phyloP scores from a whole-genome alignment of 345 rosid species.

The Linum trigynum region DNA sequence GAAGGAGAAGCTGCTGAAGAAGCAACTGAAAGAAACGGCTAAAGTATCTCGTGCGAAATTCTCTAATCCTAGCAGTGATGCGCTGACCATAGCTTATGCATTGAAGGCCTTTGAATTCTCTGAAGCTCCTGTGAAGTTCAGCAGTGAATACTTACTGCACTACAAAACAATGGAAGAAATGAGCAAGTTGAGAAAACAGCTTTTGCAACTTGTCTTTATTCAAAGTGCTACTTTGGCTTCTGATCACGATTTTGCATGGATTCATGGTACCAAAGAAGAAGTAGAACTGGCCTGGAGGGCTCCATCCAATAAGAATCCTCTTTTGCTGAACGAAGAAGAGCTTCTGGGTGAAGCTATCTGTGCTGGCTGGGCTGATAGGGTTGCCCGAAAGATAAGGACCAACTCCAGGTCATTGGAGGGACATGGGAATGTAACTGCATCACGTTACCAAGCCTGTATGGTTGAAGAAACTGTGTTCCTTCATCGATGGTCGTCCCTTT shows the following conservation, averaged over 20 bases:
- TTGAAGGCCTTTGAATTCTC: slow-evolving; percentile 69
- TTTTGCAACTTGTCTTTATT: slow-evolving; percentile 58
- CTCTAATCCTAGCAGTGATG: slow-evolving; percentile 75
- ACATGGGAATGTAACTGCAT: slow-evolving; percentile 39
- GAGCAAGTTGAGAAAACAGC: slow-evolving; percentile 79
- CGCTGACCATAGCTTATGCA: slow-evolving; percentile 58
- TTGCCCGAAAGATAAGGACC: slow-evolving; percentile 49
- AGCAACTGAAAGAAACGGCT: slow-evolving; percentile 44
- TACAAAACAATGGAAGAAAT: slow-evolving; percentile 86
- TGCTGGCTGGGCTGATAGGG: slow-evolving; percentile 97
- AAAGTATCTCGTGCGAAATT: slow-evolving; percentile 50
- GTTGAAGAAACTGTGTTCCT: slow-evolving; percentile 67
- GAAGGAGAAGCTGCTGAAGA: slow-evolving; percentile 45
- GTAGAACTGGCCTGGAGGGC: slow-evolving; percentile 64
- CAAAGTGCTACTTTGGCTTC: slow-evolving; percentile 24
- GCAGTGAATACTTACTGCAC: slow-evolving; percentile 48
- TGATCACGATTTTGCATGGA: slow-evolving; percentile 58
- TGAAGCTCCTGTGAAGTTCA: slow-evolving; percentile 32
- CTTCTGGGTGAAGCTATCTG: slow-evolving; percentile 66
- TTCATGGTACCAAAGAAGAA: slow-evolving; percentile 50
- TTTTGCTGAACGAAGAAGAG: slow-evolving; percentile 57
- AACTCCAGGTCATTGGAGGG: slow-evolving; percentile 22
- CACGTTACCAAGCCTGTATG: slow-evolving; percentile 54
- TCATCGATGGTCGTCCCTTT: slow-evolving; percentile 67
- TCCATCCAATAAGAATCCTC: slow-evolving; percentile 38